Evolutionary conservation across 2,329 filamentous ascomycete genomes (phyloP).

Genomic region (Aureobasidium mangrovei): DNA sequence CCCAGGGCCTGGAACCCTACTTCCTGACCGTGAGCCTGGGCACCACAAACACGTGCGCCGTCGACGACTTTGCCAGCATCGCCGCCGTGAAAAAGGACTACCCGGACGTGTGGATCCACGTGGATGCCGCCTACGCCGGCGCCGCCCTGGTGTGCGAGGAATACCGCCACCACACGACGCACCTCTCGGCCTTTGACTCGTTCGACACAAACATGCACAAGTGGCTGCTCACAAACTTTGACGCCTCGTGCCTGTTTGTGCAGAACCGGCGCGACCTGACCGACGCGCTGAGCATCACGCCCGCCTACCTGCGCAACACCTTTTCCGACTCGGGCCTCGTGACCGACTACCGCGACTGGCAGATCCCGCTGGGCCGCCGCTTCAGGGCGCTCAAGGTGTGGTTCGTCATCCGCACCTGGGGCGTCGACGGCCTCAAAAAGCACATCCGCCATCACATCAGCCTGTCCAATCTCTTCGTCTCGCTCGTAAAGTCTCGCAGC

Average conservation of each 20-base stretch:
- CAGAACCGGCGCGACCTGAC: slow-evolving; percentile 68
- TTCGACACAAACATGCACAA: slow-evolving; percentile 98
- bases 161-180: slow-evolving; percentile 58
- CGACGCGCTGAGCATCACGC: slow-evolving; percentile 67
- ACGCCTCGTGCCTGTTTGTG: slow-evolving; percentile 73
- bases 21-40: slow-evolving; percentile 78
- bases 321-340: slow-evolving; percentile 76
- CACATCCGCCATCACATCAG: slow-evolving; percentile 63
- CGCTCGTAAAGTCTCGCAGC: slow-evolving; percentile 45
- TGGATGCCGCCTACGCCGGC: slow-evolving; percentile 89
- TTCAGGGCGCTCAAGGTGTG: slow-evolving; percentile 89
- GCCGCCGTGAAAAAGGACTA: slow-evolving; percentile 46
- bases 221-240: slow-evolving; percentile 92
- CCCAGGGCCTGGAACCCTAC: slow-evolving; percentile 70
- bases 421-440: slow-evolving; percentile 62
- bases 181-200: slow-evolving; percentile 64
- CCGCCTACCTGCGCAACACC: slow-evolving; percentile 72
- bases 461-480: slow-evolving; percentile 62
- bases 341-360: slow-evolving; percentile 95
- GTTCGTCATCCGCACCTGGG: slow-evolving; percentile 84
- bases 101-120: slow-evolving; percentile 74
- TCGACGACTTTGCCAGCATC: slow-evolving; percentile 72
- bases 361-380: slow-evolving; percentile 81
- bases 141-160: slow-evolving; percentile 75
- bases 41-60: slow-evolving; percentile 78